Conservation (phyloP, 306 rosid species). For the Fragaria vesca region DNA sequence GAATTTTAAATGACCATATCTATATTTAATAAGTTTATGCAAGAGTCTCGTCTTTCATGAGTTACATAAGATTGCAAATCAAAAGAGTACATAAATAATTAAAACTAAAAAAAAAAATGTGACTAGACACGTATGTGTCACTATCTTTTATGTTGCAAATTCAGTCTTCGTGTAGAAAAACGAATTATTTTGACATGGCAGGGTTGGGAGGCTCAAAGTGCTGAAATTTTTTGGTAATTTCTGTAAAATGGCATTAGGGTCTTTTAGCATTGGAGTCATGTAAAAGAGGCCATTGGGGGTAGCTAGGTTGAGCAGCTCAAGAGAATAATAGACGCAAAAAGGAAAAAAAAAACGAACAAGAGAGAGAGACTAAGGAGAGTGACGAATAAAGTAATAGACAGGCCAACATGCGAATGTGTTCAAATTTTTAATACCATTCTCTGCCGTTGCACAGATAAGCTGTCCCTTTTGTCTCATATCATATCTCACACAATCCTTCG, state of each 20-base stretch:
- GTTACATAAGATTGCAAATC: background rate
- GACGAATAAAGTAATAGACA: constrained; percentile 76
- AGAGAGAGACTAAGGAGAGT: constrained; percentile 41
- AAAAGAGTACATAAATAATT: too few species aligned
- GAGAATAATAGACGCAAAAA: constrained; percentile 18
- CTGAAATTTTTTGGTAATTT: too few species aligned
- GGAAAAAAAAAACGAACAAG: constrained; percentile 45
- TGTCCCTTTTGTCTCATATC: constrained; percentile 61
- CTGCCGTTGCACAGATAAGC: constrained; percentile 60
- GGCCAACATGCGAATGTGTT: constrained; percentile 71
- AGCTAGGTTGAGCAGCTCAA: constrained; percentile 23
- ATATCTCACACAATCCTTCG: background rate
- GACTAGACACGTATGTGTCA: background rate
- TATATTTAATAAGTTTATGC: too few species aligned
- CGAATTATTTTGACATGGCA: too few species aligned
- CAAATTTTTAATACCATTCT: constrained; percentile 39
- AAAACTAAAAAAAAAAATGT: too few species aligned
- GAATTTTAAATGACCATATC: too few species aligned
- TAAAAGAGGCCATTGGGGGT: constrained; percentile 7
- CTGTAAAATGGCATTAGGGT: constrained; percentile 7
- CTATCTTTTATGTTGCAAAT: too few species aligned
- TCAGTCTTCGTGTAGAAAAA: too few species aligned
- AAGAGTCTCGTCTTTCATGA: too few species aligned
- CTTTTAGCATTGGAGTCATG: background rate
- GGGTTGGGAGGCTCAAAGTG: too few species aligned